Evolutionary conservation across 2,329 filamentous ascomycete species (phyloP).

Genomic region (Trichoderma semiorbis): DNA sequence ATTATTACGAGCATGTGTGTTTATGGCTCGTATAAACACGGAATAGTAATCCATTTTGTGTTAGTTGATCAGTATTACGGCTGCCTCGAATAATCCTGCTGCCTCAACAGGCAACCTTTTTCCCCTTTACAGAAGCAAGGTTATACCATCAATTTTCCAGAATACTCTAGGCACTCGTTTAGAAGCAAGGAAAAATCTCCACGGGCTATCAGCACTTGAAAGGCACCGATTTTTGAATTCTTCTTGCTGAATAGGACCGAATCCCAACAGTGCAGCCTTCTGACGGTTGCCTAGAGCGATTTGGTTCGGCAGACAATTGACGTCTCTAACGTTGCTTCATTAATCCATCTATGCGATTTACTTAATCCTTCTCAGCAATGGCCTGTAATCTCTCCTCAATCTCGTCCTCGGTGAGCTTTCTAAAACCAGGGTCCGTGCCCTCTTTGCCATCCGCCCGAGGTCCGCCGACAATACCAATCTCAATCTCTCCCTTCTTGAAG

Average conservation of each 20-base stretch:
- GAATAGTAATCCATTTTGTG: not conserved
- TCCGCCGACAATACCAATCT: slow-evolving; percentile 94
- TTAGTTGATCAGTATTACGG: not conserved
- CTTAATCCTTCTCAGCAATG: slow-evolving; percentile 97
- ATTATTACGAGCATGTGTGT: not conserved
- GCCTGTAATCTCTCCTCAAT: slow-evolving; percentile 97
- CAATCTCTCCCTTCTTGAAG: slow-evolving; percentile 99
- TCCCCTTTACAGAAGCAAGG: not conserved
- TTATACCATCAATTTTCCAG: not conserved
- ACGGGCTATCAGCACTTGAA: not conserved
- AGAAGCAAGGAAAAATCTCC: not conserved
- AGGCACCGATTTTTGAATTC: not conserved
- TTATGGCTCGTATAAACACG: not conserved
- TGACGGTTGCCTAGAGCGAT: not conserved
- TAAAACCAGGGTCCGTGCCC: slow-evolving; percentile 75
- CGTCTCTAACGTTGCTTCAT: slow-evolving; percentile 18
- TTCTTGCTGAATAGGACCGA: not conserved
- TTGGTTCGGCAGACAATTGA: not conserved
- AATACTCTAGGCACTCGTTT: not conserved
- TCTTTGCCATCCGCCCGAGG: slow-evolving; percentile 79
- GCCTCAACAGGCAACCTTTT: not conserved
- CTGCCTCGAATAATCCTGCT: not conserved
- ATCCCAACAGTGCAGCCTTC: not conserved
- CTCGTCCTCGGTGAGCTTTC: slow-evolving; percentile 91
- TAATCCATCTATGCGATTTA: slow-evolving; percentile 25